Evolutionary conservation across 2,329 filamentous ascomycete species (phyloP).

Genomic region (Dactylella cylindrospora): DNA sequence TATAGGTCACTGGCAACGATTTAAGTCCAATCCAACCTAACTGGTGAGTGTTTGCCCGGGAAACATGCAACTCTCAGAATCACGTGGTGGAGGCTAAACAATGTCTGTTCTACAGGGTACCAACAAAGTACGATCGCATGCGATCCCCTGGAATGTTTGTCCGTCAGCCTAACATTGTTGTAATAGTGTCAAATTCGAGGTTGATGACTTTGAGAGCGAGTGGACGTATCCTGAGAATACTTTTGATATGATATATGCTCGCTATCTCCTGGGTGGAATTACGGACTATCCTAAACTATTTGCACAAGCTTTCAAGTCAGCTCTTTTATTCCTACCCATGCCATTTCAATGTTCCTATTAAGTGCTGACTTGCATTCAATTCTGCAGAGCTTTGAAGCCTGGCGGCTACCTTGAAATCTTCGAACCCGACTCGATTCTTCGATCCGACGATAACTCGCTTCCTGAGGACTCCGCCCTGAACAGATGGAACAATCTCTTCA

Average conservation of each 20-base stretch:
- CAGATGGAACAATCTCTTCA: constrained; percentile 44
- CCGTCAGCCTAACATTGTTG: background rate
- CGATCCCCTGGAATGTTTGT: background rate
- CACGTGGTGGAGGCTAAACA: constrained; percentile 3
- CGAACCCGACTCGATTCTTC: constrained; percentile 60
- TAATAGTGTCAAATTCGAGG: constrained; percentile 51
- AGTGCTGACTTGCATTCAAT: background rate
- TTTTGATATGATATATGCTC: constrained; percentile 50
- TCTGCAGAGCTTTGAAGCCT: constrained; percentile 43
- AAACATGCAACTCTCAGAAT: background rate
- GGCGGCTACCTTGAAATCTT: constrained; percentile 46
- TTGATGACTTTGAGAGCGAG: constrained; percentile 50
- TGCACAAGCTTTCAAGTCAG: constrained; percentile 56
- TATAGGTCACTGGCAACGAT: constrained; percentile 52
- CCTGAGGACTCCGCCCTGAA: constrained; percentile 7
- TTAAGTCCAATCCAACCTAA: constrained; percentile 52
- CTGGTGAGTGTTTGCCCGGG: constrained; percentile 44
- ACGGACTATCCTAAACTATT: constrained; percentile 46
- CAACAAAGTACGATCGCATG: constrained; percentile 23
- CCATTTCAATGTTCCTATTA: no score
- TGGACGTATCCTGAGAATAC: constrained; percentile 47
- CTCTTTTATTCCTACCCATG: constrained; percentile 19
- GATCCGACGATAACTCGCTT: constrained; percentile 51
- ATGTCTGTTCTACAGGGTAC: constrained; percentile 11
- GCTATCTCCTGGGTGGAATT: constrained; percentile 48